Evolutionary conservation across 2,329 filamentous ascomycete species (phyloP).

Genomic region (Phaeosphaeriaceae sp.): DNA sequence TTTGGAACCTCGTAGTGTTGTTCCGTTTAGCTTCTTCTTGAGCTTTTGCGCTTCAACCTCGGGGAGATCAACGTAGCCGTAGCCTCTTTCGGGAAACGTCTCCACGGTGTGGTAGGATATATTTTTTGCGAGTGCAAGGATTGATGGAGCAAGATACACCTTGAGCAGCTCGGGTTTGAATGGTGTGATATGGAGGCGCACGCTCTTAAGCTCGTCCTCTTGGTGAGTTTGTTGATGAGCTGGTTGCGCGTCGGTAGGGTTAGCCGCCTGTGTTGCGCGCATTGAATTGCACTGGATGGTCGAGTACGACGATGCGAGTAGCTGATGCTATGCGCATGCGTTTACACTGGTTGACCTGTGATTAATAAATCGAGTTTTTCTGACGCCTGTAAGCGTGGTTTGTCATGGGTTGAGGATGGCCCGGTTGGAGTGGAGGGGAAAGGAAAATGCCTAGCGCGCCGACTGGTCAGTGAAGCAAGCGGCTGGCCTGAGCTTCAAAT

Average conservation of each 20-base stretch:
- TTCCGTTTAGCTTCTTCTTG: conserved; percentile 87
- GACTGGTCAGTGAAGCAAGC: conserved; percentile 19
- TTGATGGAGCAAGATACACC: conserved; percentile 71
- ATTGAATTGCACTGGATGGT: conserved; percentile 34
- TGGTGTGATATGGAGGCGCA: conserved; percentile 85
- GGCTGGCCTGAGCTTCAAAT: conserved; percentile 17
- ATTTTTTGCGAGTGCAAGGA: conserved; percentile 72
- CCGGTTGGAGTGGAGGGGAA: conserved; percentile 19
- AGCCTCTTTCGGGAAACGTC: conserved; percentile 88
- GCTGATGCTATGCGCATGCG: conserved; percentile 5
- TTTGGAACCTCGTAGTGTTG: conserved; percentile 82
- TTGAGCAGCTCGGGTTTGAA: conserved; percentile 77
- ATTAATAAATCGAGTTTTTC: conserved; percentile 9
- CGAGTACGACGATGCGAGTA: conserved; percentile 18
- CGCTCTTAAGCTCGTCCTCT: conserved; percentile 28
- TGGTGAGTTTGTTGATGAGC: not conserved
- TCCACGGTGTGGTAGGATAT: conserved; percentile 87
- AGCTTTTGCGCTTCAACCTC: conserved; percentile 84
- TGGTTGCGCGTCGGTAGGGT: conserved; percentile 18
- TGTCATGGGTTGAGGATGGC: conserved; percentile 11
- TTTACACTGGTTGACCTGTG: not conserved
- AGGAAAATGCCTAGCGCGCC: conserved; percentile 46
- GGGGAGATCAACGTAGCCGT: conserved; percentile 88
- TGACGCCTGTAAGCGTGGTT: conserved; percentile 21
- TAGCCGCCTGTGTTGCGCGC: conserved; percentile 40